Conservation (phyloP, 192 early-diverging fungal genomes). For the Coemansia sp. region DNA sequence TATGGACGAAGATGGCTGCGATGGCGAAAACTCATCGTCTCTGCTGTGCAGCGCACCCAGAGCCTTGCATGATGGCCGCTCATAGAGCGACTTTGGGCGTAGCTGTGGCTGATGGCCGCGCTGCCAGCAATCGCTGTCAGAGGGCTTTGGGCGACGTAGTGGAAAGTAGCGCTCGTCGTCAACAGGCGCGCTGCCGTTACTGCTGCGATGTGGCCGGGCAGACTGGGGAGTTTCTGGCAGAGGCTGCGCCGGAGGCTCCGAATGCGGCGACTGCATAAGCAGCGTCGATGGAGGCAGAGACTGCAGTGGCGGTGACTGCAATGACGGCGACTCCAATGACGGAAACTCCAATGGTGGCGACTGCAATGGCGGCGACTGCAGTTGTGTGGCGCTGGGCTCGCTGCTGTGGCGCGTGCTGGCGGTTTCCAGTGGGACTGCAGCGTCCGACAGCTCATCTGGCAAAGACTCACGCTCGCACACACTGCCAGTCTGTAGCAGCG, state of each 20-base stretch:
- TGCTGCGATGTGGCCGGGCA: neutral
- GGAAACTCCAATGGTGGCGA: too few relatives aligned
- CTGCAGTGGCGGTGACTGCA: neutral
- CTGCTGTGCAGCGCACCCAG: slow-evolving; percentile 1
- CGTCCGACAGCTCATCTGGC: neutral
- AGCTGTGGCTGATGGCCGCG: slow-evolving; percentile 5
- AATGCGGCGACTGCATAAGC: slow-evolving; percentile 5
- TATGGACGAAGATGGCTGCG: slow-evolving; percentile 38
- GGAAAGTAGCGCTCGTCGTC: neutral
- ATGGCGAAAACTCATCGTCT: slow-evolving; percentile 3
- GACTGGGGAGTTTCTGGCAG: slow-evolving; percentile 4
- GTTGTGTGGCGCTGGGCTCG: slow-evolving; percentile 7
- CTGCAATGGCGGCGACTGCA: neutral
- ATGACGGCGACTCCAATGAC: too few relatives aligned
- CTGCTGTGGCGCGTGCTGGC: slow-evolving; percentile 9
- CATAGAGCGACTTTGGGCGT: slow-evolving; percentile 51
- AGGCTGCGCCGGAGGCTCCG: slow-evolving; percentile 1
- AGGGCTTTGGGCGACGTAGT: neutral
- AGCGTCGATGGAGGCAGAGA: neutral
- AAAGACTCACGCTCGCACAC: neutral
- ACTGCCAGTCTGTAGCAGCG: slow-evolving; percentile 6
- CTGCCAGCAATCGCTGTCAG: neutral
- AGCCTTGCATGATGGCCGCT: slow-evolving; percentile 16
- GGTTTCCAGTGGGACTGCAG: neutral
- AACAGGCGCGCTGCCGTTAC: neutral